Evolutionary conservation across 352 stramenopile species (phyloP).

Genomic region (Phytophthora fragariae): DNA sequence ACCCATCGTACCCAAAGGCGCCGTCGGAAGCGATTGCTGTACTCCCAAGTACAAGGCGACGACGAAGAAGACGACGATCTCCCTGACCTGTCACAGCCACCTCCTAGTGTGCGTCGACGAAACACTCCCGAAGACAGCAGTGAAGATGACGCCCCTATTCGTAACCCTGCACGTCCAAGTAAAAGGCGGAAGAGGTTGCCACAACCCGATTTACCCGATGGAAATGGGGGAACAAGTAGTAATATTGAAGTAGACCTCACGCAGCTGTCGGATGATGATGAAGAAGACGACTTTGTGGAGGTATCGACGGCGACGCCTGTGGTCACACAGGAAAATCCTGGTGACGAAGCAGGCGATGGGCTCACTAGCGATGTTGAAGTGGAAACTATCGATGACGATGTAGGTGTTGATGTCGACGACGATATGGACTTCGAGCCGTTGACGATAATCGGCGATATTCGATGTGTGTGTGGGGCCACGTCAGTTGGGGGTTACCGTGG

Average conservation of each 20-base stretch:
- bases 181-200: conserved; percentile 40
- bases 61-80: conserved; percentile 62
- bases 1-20: conserved; percentile 22
- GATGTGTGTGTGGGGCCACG: conserved; percentile 61
- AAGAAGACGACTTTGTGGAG: conserved; percentile 4
- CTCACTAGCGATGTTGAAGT: not conserved
- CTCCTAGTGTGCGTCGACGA: conserved; percentile 10
- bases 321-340: not conserved
- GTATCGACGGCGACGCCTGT: not conserved
- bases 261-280: conserved; percentile 26
- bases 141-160: conserved; percentile 1
- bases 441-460: conserved; percentile 56
- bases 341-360: not conserved
- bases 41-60: conserved; percentile 51
- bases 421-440: conserved; percentile 30
- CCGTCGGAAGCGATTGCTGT: conserved; percentile 55
- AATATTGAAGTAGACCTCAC: conserved; percentile 33
- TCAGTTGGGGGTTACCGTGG: conserved; percentile 61
- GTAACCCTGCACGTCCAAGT: conserved; percentile 5
- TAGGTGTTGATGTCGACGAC: conserved; percentile 20
- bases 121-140: conserved; percentile 4
- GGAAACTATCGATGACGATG: conserved; percentile 27
- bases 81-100: conserved; percentile 43
- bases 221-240: conserved; percentile 19
- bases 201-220: conserved; percentile 1